These are phyloP conservation scores for Barbarea vulgaris DNA, from an alignment of 345 rosid genomes.

Conservation along the genomic window DNA sequence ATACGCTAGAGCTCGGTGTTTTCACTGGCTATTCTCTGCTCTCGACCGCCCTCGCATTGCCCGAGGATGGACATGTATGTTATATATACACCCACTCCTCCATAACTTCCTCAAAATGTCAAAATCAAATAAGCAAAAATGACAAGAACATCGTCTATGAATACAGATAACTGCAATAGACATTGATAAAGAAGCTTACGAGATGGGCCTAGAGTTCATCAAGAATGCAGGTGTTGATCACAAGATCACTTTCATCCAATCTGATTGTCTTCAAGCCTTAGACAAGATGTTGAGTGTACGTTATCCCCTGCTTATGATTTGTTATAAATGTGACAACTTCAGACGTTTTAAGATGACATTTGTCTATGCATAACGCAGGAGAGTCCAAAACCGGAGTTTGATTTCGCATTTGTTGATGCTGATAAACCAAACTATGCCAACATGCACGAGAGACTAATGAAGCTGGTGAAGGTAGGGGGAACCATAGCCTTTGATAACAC, in stretches of 20 bases:
- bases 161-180: slow-evolving; percentile 59
- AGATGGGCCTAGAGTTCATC: slow-evolving; percentile 58
- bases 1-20: slow-evolving; percentile 57
- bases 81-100: not conserved
- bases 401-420: slow-evolving; percentile 55
- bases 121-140: not conserved
- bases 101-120: not conserved
- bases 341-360: not conserved
- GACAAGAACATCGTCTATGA: not conserved
- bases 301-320: not conserved
- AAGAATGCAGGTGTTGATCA: slow-evolving; percentile 55
- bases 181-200: slow-evolving; percentile 45
- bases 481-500: slow-evolving; percentile 51
- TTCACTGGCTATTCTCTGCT: slow-evolving; percentile 63
- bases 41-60: slow-evolving; percentile 48
- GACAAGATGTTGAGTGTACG: slow-evolving; percentile 46
- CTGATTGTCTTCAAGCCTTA: slow-evolving; percentile 44
- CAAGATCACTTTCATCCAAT: slow-evolving; percentile 55
- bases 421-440: slow-evolving; percentile 49
- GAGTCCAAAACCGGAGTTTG: slow-evolving; percentile 34
- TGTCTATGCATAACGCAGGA: slow-evolving; percentile 1
- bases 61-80: slow-evolving; percentile 47
- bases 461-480: slow-evolving; percentile 53
- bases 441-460: slow-evolving; percentile 40
- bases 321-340: not conserved